A percentile compares a stretch with the other conserved stretches of the same genome.
Evolutionary conservation across 2,329 filamentous ascomycete species (phyloP).

Genomic region (Beauveria sp.): DNA sequence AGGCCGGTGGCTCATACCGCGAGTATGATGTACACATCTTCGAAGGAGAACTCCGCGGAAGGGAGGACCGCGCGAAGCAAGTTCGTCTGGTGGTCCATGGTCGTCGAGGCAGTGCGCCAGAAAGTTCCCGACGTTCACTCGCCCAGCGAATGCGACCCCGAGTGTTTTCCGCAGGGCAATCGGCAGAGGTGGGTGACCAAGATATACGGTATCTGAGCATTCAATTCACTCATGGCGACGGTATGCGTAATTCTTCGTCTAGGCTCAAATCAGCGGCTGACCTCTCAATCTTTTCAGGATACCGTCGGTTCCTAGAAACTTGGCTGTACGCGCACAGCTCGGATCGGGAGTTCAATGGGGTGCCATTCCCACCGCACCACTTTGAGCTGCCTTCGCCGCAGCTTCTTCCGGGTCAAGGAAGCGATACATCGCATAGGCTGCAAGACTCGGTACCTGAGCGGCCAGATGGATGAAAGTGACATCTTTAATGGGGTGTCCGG

Average conservation of each 20-base stretch:
- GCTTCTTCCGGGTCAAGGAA: constrained; percentile 27
- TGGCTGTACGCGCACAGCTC: constrained; percentile 39
- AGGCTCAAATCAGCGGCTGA: background rate
- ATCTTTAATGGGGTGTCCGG: background rate
- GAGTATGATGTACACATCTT: constrained; percentile 42
- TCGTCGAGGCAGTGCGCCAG: constrained; percentile 33
- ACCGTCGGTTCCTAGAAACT: constrained; percentile 36
- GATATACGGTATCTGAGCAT: constrained; percentile 43
- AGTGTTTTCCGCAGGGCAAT: constrained; percentile 24
- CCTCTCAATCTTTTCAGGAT: constrained; percentile 26
- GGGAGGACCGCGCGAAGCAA: constrained; percentile 38
- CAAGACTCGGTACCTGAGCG: constrained; percentile 26
- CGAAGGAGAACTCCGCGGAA: constrained; percentile 37
- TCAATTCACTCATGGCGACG: constrained; percentile 40
- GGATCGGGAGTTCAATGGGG: constrained; percentile 38
- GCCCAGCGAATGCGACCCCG: constrained; percentile 34
- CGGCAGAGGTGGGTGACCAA: constrained; percentile 20
- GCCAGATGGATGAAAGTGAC: constrained; percentile 11
- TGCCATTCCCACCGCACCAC: constrained; percentile 37
- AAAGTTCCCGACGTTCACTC: constrained; percentile 31
- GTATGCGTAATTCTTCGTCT: constrained; percentile 24
- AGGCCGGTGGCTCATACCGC: constrained; percentile 36
- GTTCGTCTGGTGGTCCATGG: constrained; percentile 34
- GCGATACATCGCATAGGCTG: constrained; percentile 18
- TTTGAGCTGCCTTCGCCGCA: constrained; percentile 41